These are phyloP conservation scores for Phtheirospermum japonicum DNA, from an alignment of 257 asterid genomes.

Conservation along the genomic window DNA sequence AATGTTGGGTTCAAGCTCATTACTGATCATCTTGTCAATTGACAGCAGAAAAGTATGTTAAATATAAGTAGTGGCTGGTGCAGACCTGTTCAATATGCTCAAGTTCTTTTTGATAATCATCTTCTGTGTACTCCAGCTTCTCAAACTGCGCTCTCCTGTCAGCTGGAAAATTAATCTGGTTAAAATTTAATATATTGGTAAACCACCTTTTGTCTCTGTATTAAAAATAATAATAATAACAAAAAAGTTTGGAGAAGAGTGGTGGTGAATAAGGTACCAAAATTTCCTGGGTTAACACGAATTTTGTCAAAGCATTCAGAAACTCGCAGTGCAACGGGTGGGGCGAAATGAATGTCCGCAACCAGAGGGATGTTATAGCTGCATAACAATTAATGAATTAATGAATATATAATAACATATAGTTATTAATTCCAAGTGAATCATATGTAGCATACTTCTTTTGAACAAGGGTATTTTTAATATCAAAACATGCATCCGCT, in stretches of 20 bases:
- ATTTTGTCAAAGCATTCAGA: conserved; percentile 97
- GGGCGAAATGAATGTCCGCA: conserved; percentile 98
- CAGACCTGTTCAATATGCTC: conserved; percentile 94
- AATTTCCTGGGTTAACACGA: conserved; percentile 98
- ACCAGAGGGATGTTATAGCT: conserved; percentile 92
- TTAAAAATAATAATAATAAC: neutral
- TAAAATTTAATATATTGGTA: conserved; percentile 1
- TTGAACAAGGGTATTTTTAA: conserved; percentile 84
- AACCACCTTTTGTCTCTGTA: conserved; percentile 11
- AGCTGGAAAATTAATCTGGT: conserved; percentile 53
- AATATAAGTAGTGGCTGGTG: neutral
- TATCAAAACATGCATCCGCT: conserved; percentile 95
- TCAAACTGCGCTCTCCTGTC: conserved; percentile 99
- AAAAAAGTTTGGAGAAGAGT: conserved; percentile 13
- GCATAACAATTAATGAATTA: conserved; percentile 27
- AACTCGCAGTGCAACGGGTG: conserved; percentile 91
- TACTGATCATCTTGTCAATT: neutral
- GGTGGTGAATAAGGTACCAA: conserved; percentile 53
- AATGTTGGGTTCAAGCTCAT: neutral
- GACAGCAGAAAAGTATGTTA: conserved; percentile 1
- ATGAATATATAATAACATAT: conserved; percentile 15
- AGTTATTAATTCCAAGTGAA: conserved; percentile 22
- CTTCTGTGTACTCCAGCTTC: conserved; percentile 87
- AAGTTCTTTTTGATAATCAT: conserved; percentile 94
- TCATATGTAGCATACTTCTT: conserved; percentile 61